Percentiles rank a stretch among this genome's conserved stretches.
These are phyloP conservation scores for Triglochin maritima DNA, from an alignment of 106 monocot species.

Conservation along the genomic window DNA sequence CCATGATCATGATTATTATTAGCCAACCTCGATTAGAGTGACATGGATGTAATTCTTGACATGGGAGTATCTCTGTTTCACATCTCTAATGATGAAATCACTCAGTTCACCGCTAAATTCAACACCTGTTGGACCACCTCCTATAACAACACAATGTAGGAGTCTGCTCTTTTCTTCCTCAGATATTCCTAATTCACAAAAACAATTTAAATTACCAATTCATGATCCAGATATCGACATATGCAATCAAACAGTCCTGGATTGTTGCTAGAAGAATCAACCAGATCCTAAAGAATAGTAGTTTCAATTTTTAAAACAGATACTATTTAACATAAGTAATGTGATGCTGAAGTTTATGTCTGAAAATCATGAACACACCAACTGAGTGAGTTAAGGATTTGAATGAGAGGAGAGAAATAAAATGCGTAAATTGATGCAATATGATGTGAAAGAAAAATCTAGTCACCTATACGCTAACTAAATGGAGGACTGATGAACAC, in stretches of 20 bases:
- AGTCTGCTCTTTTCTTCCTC: slow-evolving; percentile 74
- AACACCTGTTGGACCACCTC: slow-evolving; percentile 95
- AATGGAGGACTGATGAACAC: too few relatives aligned
- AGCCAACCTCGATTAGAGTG: slow-evolving; percentile 82
- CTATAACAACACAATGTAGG: slow-evolving; percentile 90
- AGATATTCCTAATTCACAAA: slow-evolving; percentile 41
- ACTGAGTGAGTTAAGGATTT: too few relatives aligned
- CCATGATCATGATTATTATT: background rate
- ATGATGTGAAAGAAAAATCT: too few relatives aligned
- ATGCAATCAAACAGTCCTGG: background rate
- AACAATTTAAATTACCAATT: background rate
- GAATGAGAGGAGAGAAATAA: too few relatives aligned
- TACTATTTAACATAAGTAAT: too few relatives aligned
- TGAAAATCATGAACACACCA: too few relatives aligned
- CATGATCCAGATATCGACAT: background rate
- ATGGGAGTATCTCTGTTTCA: slow-evolving; percentile 77
- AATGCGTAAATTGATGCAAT: too few relatives aligned
- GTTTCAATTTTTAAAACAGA: too few relatives aligned
- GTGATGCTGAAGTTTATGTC: too few relatives aligned
- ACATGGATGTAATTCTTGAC: slow-evolving; percentile 91
- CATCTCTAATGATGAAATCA: slow-evolving; percentile 92
- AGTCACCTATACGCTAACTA: too few relatives aligned
- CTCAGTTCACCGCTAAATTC: slow-evolving; percentile 99
- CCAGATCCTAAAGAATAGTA: too few relatives aligned
- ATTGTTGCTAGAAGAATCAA: too few relatives aligned